These are phyloP conservation scores for Gorgonomyces haynaldii DNA, from an alignment of 192 early-diverging fungal genomes.

Conservation along the genomic window DNA sequence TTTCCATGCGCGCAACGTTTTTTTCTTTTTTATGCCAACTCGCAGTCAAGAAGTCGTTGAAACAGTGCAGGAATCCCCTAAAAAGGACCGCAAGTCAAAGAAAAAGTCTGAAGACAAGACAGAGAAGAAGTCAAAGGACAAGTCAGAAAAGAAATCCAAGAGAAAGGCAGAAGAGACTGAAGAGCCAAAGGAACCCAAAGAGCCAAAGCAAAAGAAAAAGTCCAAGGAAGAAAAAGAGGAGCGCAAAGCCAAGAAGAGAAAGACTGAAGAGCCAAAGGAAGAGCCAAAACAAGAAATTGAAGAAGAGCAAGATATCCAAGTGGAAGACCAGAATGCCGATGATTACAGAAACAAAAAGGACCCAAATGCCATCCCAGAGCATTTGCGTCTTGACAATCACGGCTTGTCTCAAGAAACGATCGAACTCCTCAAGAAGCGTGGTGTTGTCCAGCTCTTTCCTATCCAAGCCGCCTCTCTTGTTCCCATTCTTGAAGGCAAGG, in stretches of 20 bases:
- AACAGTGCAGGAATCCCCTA: no score
- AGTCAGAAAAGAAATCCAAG: no score
- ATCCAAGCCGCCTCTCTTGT: constrained; percentile 84
- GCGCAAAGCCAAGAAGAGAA: constrained; percentile 10
- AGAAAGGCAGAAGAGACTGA: no score
- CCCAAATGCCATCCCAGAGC: constrained; percentile 13
- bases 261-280: constrained; percentile 1
- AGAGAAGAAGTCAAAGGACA: no score
- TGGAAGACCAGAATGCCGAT: constrained; percentile 10
- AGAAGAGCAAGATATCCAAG: constrained; percentile 11
- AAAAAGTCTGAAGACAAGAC: no score
- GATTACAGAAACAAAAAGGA: constrained; percentile 3
- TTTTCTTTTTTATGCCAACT: no score
- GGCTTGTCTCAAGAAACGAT: constrained; percentile 45
- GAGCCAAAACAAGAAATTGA: constrained; percentile 17
- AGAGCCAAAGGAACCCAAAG: no score
- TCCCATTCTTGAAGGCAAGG: constrained; percentile 59
- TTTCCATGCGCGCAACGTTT: no score
- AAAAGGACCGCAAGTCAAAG: no score
- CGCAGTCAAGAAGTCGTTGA: no score
- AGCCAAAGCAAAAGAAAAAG: no score
- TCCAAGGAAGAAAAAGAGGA: neutral
- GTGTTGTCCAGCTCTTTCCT: constrained; percentile 77
- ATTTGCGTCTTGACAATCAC: constrained; percentile 18
- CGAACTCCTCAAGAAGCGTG: constrained; percentile 53